These are phyloP conservation scores for Chlorophyllum brunneum DNA, from an alignment of 768 basidiomycete species.

Conservation along the genomic window DNA sequence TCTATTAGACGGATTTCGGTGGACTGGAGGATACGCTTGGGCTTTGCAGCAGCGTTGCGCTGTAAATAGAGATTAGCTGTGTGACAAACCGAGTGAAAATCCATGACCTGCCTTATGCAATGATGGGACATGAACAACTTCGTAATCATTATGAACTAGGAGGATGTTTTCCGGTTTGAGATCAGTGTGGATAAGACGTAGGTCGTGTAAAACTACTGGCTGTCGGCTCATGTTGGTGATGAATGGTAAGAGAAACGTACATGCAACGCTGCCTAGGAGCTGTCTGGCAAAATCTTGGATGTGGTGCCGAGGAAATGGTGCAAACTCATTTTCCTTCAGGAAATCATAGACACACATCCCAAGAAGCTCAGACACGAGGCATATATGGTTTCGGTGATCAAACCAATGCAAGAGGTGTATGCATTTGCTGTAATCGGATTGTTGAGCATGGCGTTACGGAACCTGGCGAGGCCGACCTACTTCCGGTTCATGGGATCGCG, in stretches of 20 bases:
- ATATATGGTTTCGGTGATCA: conserved; percentile 97
- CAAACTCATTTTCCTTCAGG: conserved; percentile 95
- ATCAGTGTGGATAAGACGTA: conserved; percentile 94
- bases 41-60: conserved; percentile 63
- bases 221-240: conserved; percentile 17
- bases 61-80: conserved; percentile 25
- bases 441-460: conserved; percentile 12
- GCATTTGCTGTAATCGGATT: conserved; percentile 73
- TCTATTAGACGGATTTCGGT: conserved; percentile 96
- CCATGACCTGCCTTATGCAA: conserved; percentile 56
- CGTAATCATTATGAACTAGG: conserved; percentile 81
- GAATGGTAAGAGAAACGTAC: conserved; percentile 46
- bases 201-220: conserved; percentile 79
- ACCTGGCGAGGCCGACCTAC: conserved; percentile 46
- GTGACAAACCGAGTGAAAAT: neutral
- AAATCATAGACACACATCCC: conserved; percentile 99
- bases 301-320: conserved; percentile 93
- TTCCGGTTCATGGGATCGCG: conserved; percentile 84
- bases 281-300: conserved; percentile 95
- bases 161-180: conserved; percentile 99
- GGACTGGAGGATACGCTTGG: conserved; percentile 75
- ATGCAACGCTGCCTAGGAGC: conserved; percentile 88
- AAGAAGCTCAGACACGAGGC: conserved; percentile 91
- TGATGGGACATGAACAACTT: conserved; percentile 52
- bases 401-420: conserved; percentile 94